Evolutionary conservation across 306 rosid genomes (phyloP), one percentile per base, ranked within the genome.

Genomic region (Acacia confusa): DNA sequence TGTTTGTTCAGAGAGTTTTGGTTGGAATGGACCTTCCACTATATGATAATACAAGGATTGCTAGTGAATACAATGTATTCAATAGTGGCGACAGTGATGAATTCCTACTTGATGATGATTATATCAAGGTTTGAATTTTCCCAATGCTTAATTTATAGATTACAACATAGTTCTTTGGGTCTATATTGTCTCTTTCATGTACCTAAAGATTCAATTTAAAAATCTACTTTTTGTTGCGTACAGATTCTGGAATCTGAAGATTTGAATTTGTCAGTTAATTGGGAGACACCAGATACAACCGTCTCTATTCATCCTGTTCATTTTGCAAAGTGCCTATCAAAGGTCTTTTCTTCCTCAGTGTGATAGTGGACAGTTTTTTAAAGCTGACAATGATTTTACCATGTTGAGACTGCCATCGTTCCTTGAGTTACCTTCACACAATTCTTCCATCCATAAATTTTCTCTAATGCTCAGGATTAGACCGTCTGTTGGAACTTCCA

Each of bases 1-100:
- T 76, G 75, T 78, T 80, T 84, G 81, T 77, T 78, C 90, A 93
- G 98, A 95, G 80, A 81, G 99, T 77, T 86, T 87, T 95, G 78
- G 86, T 95, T 75, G 97, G 95, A 83, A 93, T 90, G 94, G 99
- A 95, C 74, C 85, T 90, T 79, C 92, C 93, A 76, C 75, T 80
- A 40, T 88, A 93, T 75, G 92, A 90, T 80, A 88, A 86, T 70
- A 87, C 83, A 87, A 90, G 87, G 80, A 75, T 30, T 32, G 72
- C 83, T 52, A 85, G 77, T 80, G 92, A 84, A 77, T 82, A 82
- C 77, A 82, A 74, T 79, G 80, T 81, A 69, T 84, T 81, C 73
- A 82, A 85, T 77, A 78, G 83, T 66, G 87, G 83, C 63, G 73
- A 60, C 82, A 47, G 61, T 71, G 92, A 92, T 4, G 88, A 85